Percentiles rank a stretch among this genome's conserved stretches.
Evolutionary conservation across 2,329 filamentous ascomycete genomes (phyloP).

Genomic region (Penicillium sp.): DNA sequence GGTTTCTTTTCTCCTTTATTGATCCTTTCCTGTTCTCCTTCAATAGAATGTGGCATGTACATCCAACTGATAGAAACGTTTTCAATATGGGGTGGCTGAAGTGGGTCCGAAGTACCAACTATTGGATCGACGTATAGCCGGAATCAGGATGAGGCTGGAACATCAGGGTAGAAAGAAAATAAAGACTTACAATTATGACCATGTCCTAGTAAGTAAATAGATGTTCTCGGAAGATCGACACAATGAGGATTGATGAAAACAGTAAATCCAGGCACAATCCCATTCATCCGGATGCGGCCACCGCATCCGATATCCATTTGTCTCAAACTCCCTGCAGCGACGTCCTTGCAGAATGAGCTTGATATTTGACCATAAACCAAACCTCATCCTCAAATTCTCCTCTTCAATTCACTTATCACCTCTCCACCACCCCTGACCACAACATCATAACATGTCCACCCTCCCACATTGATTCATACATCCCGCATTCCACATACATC

Average conservation of each 20-base stretch:
- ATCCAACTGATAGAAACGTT: constrained; percentile 7
- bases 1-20: constrained; percentile 7
- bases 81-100: constrained; percentile 13
- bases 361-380: background rate
- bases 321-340: constrained; percentile 26
- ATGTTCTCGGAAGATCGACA: background rate
- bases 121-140: constrained; percentile 7
- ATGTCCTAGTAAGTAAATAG: background rate
- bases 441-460: background rate
- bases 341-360: constrained; percentile 22
- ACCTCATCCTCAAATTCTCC: background rate
- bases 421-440: background rate
- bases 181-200: too few species aligned
- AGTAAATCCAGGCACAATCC: constrained; percentile 15
- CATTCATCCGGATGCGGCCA: constrained; percentile 24
- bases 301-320: constrained; percentile 20
- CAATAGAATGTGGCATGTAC: constrained; percentile 22
- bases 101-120: constrained; percentile 18
- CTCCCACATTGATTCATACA: background rate
- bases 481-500: constrained; percentile 3
- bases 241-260: constrained; percentile 1
- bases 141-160: background rate
- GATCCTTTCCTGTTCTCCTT: background rate
- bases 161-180: background rate
- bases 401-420: background rate